Evolutionary conservation across 768 basidiomycete genomes (phyloP).

Genomic region (Lyophyllum decastes): DNA sequence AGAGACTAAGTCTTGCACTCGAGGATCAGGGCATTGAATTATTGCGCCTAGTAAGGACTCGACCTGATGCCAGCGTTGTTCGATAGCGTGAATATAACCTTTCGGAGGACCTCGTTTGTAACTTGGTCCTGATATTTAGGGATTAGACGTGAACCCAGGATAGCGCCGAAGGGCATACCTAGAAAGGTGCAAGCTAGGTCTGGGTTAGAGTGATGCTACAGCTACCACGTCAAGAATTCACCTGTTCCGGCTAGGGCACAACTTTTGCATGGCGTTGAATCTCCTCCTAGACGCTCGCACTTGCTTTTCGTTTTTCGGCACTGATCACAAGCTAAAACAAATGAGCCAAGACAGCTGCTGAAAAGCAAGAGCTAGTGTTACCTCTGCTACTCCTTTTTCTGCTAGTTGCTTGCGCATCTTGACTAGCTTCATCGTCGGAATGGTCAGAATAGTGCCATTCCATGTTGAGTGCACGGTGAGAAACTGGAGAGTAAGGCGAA

Average conservation of each 20-base stretch:
- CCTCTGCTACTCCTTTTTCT: conserved; percentile 70
- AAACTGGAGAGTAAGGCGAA: conserved; percentile 20
- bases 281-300: conserved; percentile 61
- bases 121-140: conserved; percentile 55
- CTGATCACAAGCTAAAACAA: conserved; percentile 72
- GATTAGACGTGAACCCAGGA: background rate
- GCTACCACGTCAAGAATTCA: conserved; percentile 26
- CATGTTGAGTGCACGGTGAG: conserved; percentile 32
- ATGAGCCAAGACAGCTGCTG: conserved; percentile 12
- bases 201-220: conserved; percentile 12
- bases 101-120: conserved; percentile 86
- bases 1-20: conserved; percentile 60
- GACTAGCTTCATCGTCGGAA: conserved; percentile 55
- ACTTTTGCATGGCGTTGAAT: conserved; percentile 59
- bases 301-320: conserved; percentile 89
- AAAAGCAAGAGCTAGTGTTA: conserved; percentile 16
- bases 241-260: conserved; percentile 59
- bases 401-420: conserved; percentile 40
- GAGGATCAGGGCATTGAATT: conserved; percentile 67
- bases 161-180: conserved; percentile 33
- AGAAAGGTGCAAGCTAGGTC: conserved; percentile 64
- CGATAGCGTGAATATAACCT: conserved; percentile 92
- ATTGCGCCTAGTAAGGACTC: conserved; percentile 87
- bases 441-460: conserved; percentile 63
- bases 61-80: conserved; percentile 89